Evolutionary conservation across 257 asterid genomes (phyloP).

Genomic region (Solanum acaule): DNA sequence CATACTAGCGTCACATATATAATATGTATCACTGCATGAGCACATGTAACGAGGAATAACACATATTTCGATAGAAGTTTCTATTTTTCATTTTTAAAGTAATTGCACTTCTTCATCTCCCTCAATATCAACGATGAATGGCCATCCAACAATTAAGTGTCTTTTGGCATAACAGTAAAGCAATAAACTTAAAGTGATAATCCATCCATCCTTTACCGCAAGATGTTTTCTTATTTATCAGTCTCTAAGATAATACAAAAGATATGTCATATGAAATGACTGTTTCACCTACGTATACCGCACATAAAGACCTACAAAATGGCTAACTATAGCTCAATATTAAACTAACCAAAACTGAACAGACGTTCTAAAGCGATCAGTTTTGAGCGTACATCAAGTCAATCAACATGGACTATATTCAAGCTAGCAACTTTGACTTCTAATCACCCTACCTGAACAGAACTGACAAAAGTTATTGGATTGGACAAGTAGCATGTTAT

Average conservation of each 20-base stretch:
- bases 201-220: background rate
- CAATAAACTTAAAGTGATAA: background rate
- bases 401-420: background rate
- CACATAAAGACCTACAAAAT: background rate
- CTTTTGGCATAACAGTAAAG: background rate
- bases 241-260: background rate
- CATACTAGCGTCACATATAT: background rate
- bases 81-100: background rate
- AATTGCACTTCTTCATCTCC: background rate
- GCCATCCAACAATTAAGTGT: background rate
- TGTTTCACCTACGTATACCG: background rate
- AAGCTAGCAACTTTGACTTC: background rate
- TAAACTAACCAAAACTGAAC: background rate
- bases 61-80: background rate
- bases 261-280: background rate
- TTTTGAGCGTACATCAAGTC: background rate
- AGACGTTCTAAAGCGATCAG: background rate
- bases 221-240: background rate
- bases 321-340: background rate
- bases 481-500: background rate
- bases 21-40: background rate
- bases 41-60: background rate
- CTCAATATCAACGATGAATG: background rate
- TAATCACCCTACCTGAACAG: background rate
- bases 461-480: background rate